Evolutionary conservation across 2,329 filamentous ascomycete genomes (phyloP).

Genomic region (Alternaria sp.): DNA sequence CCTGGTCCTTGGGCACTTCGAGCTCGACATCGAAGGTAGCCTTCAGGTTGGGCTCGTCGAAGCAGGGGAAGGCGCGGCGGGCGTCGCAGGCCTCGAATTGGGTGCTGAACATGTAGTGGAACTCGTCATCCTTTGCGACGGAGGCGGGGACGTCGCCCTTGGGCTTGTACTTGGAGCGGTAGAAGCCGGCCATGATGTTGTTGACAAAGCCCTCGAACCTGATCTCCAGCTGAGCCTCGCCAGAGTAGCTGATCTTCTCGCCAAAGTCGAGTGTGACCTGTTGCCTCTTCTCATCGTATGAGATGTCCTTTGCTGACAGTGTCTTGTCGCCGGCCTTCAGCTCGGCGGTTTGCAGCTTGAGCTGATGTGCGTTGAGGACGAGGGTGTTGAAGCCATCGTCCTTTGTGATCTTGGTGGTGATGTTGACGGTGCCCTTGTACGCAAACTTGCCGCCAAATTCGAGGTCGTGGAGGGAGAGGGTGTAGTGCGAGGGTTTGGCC

Average conservation of each 20-base stretch:
- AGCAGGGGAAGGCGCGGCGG: conserved; percentile 93
- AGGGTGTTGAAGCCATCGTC: conserved; percentile 71
- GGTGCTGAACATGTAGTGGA: conserved; percentile 80
- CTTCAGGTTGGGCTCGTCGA: conserved; percentile 97
- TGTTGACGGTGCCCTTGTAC: conserved; percentile 85
- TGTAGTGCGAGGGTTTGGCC: conserved; percentile 86
- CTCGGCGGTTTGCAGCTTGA: conserved; percentile 75
- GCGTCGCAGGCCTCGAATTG: conserved; percentile 98
- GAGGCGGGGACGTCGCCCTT: conserved; percentile 72
- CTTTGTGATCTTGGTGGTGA: conserved; percentile 75
- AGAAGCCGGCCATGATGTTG: conserved; percentile 88
- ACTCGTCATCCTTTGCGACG: conserved; percentile 74
- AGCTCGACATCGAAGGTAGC: conserved; percentile 94
- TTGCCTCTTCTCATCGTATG: conserved; percentile 84
- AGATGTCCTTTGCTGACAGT: conserved; percentile 69
- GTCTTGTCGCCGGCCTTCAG: conserved; percentile 64
- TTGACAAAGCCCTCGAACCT: conserved; percentile 84
- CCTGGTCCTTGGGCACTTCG: conserved; percentile 86
- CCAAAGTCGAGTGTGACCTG: conserved; percentile 80
- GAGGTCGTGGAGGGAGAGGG: conserved; percentile 79
- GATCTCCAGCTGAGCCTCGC: conserved; percentile 71
- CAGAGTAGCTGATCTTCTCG: conserved; percentile 70
- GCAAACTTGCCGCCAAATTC: conserved; percentile 75
- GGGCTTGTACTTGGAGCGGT: conserved; percentile 92
- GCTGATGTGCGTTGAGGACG: conserved; percentile 82